Base-by-base conservation (phyloP, 768 basidiomycete species). In the Phlebiopsis gigantea region DNA sequence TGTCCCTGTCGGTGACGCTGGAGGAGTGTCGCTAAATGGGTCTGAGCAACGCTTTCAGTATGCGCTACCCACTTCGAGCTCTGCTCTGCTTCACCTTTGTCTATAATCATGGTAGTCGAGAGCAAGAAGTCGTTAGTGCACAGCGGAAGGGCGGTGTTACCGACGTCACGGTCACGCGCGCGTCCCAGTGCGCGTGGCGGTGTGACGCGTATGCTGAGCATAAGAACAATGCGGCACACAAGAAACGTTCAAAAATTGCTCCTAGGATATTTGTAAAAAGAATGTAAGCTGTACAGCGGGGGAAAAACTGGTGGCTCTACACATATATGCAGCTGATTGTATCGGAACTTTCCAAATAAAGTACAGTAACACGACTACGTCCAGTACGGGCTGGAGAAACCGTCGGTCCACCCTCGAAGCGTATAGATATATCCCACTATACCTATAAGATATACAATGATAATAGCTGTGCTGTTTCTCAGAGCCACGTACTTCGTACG, bases 371-470 rank as follows among this genome's bases (percentile, higher is more conserved):
- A 29, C 21, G 10, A 25, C 7, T 30, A 19, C 22, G 58, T 50
- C 80, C 81, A 82, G 62, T 79, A 82, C 30, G 79, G 46, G 42
- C 70, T 72, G 26, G 65, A 66, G 25, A 67, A 66, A 12, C 66
- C 70, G 6, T 53, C 57, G 7, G 84, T 82, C 83, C 82, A 85
- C 10, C 71, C 63, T n/a, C 64, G 61, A 10, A 90, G 73, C n/a
- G 77, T 73, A 49, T 67, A 79, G 6, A 73, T 63, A 63, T 91
- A 92, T 0, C 74, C 79, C 1, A 74, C 68, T 10, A 91, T 75
- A 0, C 91, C 91, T 2, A 75, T 30, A 10, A 81, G 6, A 68
- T 93, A 90, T 17, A 77, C 72, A 0, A 68, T 29, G 26, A 75
- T 65, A 39, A 92, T 83, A 0, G 69, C 87, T 90, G 64, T 46